A percentile compares a stretch with the other conserved stretches of the same genome.
Evolutionary conservation across 495 filamentous ascomycete species (phyloP).

Genomic region (Astrothelium macrocarpum): DNA sequence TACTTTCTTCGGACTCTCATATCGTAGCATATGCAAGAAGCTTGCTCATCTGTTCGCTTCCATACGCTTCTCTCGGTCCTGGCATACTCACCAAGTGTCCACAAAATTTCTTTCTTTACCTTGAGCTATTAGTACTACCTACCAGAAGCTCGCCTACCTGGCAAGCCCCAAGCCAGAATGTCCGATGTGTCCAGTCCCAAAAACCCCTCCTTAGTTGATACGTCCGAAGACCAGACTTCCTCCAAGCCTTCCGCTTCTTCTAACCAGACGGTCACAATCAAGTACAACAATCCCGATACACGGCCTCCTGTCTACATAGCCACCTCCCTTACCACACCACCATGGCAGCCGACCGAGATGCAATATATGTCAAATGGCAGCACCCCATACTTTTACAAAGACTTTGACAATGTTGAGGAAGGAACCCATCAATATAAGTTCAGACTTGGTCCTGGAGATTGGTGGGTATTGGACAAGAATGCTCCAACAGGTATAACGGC

Average conservation of each 20-base stretch:
- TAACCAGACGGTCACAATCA: slow-evolving; percentile 40
- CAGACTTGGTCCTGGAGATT: slow-evolving; percentile 50
- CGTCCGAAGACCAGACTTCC: neutral
- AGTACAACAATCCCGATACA: slow-evolving; percentile 46
- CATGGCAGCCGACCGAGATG: slow-evolving; percentile 57
- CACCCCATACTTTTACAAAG: slow-evolving; percentile 24
- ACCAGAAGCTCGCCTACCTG: too few species aligned
- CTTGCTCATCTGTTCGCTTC: neutral
- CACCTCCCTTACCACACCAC: slow-evolving; percentile 53
- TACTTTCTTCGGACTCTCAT: too few species aligned
- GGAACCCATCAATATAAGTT: slow-evolving; percentile 62
- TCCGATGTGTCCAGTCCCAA: neutral
- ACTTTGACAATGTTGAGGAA: slow-evolving; percentile 39
- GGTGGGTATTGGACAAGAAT: slow-evolving; percentile 55
- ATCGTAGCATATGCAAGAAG: too few species aligned
- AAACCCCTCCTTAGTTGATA: neutral
- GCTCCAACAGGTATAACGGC: slow-evolving; percentile 40
- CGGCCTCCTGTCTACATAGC: slow-evolving; percentile 55
- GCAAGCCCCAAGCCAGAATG: too few species aligned
- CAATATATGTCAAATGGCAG: slow-evolving; percentile 23
- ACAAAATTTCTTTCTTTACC: neutral
- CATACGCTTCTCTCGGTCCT: neutral
- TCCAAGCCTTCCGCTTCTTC: neutral
- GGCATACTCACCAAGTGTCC: neutral
- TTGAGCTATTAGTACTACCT: neutral